A percentile compares a stretch with the other conserved stretches of the same genome.
Conservation (phyloP, 257 asterid species). For the Echium plantagineum region DNA sequence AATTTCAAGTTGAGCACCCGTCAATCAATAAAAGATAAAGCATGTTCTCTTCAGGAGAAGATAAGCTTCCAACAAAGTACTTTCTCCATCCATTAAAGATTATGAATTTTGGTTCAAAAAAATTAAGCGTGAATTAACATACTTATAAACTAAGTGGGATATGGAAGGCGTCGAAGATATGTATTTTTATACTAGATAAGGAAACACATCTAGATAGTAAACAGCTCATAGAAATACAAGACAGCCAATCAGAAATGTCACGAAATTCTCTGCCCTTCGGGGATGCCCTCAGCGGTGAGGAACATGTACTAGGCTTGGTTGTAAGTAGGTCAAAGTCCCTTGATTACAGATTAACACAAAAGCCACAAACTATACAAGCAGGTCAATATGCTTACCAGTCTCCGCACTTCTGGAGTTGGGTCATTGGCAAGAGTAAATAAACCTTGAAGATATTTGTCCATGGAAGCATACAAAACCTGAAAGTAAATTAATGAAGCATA, state of each 20-base stretch:
- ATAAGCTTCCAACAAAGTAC: too few species aligned
- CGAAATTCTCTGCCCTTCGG: too few species aligned
- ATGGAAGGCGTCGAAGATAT: neutral
- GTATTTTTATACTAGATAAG: neutral
- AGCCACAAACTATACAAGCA: neutral
- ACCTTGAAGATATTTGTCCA: constrained; percentile 92
- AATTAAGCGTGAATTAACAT: too few species aligned
- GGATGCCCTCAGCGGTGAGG: too few species aligned
- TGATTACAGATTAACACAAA: neutral
- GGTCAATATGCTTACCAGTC: constrained; percentile 50
- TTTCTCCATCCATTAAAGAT: too few species aligned
- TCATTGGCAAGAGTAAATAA: constrained; percentile 86
- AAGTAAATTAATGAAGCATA: constrained; percentile 7
- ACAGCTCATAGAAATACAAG: too few species aligned
- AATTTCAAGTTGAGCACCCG: neutral
- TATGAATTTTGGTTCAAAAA: too few species aligned
- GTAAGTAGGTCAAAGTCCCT: neutral
- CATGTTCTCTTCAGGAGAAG: neutral
- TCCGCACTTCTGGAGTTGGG: constrained; percentile 71
- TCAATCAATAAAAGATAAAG: neutral
- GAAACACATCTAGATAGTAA: neutral
- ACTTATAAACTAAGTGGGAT: neutral
- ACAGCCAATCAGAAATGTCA: too few species aligned
- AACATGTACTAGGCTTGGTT: too few species aligned
- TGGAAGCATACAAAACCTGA: constrained; percentile 55